Percentiles rank a stretch among this genome's conserved stretches.
Conservation (phyloP, 768 basidiomycete genomes). For the Boletellus ananiceps region DNA sequence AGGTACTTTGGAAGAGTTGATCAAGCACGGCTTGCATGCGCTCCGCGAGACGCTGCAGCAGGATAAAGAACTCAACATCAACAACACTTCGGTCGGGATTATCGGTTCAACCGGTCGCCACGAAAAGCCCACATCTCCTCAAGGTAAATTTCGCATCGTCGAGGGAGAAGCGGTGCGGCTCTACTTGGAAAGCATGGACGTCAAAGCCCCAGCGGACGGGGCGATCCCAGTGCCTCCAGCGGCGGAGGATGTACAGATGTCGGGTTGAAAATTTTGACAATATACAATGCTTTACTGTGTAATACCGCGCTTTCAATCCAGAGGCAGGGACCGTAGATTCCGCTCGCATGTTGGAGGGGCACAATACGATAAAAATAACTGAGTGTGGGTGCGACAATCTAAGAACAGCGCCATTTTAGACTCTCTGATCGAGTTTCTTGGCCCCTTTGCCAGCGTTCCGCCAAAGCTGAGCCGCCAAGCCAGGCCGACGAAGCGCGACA, state of each 20-base stretch:
- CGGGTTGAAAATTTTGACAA: conserved; percentile 42
- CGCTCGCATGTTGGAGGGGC: background rate
- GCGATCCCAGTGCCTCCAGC: conserved; percentile 36
- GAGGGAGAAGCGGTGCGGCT: conserved; percentile 75
- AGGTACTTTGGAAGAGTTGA: conserved; percentile 84
- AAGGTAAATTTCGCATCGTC: conserved; percentile 76
- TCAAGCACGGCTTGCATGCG: conserved; percentile 91
- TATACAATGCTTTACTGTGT: conserved; percentile 12
- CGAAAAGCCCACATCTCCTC: conserved; percentile 49
- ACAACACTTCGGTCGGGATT: conserved; percentile 95
- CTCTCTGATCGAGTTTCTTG: conserved; percentile 10
- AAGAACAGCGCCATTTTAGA: conserved; percentile 1
- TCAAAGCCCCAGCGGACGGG: conserved; percentile 52
- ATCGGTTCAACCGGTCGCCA: conserved; percentile 66
- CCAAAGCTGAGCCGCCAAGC: conserved; percentile 60
- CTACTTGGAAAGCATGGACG: conserved; percentile 75
- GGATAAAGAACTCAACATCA: conserved; percentile 90
- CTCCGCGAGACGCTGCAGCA: conserved; percentile 96
- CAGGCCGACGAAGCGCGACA: conserved; percentile 66
- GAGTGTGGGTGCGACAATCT: conserved; percentile 23
- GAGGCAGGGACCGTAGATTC: background rate
- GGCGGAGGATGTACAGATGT: conserved; percentile 82
- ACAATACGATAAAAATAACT: conserved; percentile 13
- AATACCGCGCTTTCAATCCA: conserved; percentile 1
- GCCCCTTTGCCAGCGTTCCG: conserved; percentile 33